Evolutionary conservation across 202 grass and related monocot species (phyloP).

Genomic region (Tripidium arundinaceum): DNA sequence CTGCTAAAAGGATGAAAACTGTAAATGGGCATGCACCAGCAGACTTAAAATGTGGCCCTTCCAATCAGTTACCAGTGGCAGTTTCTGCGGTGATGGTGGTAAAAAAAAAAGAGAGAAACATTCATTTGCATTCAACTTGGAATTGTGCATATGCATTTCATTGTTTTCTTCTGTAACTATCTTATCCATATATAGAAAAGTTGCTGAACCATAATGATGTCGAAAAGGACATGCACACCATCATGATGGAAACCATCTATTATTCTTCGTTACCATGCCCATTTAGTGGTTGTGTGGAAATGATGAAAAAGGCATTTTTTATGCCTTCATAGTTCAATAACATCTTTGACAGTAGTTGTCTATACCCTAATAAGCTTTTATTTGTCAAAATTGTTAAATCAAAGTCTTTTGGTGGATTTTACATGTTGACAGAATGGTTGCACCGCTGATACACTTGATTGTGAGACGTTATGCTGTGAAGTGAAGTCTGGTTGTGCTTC

Average conservation of each 20-base stretch:
- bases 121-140: background rate
- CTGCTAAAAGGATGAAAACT: slow-evolving; percentile 46
- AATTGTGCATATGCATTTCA: background rate
- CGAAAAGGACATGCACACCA: background rate
- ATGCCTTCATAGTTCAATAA: slow-evolving; percentile 7
- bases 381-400: background rate
- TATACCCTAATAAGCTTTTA: background rate
- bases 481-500: background rate
- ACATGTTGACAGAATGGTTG: slow-evolving; percentile 21
- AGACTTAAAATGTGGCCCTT: slow-evolving; percentile 5
- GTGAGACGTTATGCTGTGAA: background rate
- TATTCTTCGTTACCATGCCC: background rate
- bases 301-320: background rate
- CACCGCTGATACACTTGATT: slow-evolving; percentile 16
- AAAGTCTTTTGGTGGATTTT: slow-evolving; percentile 4
- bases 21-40: slow-evolving; percentile 9
- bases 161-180: slow-evolving; percentile 8
- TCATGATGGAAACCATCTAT: background rate
- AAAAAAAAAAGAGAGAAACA: too few species aligned
- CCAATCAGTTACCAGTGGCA: slow-evolving; percentile 2
- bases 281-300: background rate
- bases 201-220: background rate
- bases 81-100: background rate
- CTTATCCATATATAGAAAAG: background rate
- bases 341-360: background rate